Evolutionary conservation across 2,329 filamentous ascomycete species (phyloP).

Genomic region (Alternaria angustiovoidea): DNA sequence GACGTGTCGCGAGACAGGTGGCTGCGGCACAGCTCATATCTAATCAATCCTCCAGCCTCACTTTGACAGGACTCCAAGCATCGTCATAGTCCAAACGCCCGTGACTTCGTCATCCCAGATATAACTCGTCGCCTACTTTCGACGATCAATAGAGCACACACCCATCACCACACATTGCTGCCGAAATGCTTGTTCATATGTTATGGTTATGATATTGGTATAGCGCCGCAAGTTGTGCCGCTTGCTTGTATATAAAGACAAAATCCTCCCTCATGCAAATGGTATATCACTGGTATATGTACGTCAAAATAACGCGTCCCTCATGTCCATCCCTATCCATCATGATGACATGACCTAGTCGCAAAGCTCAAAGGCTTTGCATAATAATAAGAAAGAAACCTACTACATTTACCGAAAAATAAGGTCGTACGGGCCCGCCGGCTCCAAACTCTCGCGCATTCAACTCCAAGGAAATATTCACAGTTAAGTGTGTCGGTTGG

Average conservation of each 20-base stretch:
- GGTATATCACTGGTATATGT: neutral
- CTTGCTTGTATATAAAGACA: neutral
- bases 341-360: neutral
- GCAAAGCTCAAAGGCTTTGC: neutral
- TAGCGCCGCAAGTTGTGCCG: neutral
- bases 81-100: neutral
- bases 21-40: neutral
- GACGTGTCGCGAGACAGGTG: neutral
- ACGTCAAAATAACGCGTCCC: neutral
- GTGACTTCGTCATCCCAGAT: neutral
- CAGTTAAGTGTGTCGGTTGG: constrained; percentile 51
- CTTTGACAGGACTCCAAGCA: neutral
- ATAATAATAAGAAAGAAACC: neutral
- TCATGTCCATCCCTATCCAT: neutral
- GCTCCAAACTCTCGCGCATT: neutral
- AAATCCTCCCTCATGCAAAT: neutral
- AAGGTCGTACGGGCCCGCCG: neutral
- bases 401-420: neutral
- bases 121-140: neutral
- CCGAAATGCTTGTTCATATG: neutral
- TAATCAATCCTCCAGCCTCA: neutral
- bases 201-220: neutral
- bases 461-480: neutral
- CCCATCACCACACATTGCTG: neutral
- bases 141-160: neutral